phyloP scores from a whole-genome alignment of 139 green algal genomes.

The Deuterostichococcus epilithicus region DNA sequence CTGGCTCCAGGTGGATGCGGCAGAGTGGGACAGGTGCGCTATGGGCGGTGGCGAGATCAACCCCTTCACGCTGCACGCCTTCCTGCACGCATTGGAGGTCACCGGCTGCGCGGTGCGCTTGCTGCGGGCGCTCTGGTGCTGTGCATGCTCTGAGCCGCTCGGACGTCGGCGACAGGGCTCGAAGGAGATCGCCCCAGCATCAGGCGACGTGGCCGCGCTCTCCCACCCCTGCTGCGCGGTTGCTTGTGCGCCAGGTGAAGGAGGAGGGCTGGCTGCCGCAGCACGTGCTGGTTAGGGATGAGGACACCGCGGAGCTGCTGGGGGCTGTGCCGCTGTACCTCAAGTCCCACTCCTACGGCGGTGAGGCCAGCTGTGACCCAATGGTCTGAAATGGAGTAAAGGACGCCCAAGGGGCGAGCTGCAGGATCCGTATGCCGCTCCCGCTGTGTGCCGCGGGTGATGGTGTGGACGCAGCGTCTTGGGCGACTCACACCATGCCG shows the following conservation, averaged over 20 bases:
- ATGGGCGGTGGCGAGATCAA: conserved; percentile 45
- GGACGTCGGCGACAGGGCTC: neutral
- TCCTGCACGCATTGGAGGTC: conserved; percentile 64
- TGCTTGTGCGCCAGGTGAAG: conserved; percentile 7
- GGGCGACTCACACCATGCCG: too few relatives aligned
- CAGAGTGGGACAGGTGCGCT: conserved; percentile 67
- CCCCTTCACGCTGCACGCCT: conserved; percentile 68
- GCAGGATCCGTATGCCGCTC: too few relatives aligned
- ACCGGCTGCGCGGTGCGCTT: conserved; percentile 47
- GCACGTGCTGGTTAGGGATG: conserved; percentile 55
- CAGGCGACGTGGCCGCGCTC: neutral
- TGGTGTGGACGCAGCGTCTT: too few relatives aligned
- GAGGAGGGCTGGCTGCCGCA: conserved; percentile 66
- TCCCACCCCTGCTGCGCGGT: neutral
- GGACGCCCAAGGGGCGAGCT: too few relatives aligned
- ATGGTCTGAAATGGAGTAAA: too few relatives aligned
- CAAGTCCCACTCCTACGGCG: conserved; percentile 62
- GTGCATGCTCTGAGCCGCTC: neutral
- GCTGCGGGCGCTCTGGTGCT: neutral
- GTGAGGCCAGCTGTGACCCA: too few relatives aligned
- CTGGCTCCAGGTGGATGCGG: conserved; percentile 24
- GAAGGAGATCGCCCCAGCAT: neutral
- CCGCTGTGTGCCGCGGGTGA: too few relatives aligned
- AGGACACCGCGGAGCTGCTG: conserved; percentile 37
- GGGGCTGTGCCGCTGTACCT: conserved; percentile 64